phyloP scores from a whole-genome alignment of 164 flowering plant genomes.

The Akebia trifoliata region DNA sequence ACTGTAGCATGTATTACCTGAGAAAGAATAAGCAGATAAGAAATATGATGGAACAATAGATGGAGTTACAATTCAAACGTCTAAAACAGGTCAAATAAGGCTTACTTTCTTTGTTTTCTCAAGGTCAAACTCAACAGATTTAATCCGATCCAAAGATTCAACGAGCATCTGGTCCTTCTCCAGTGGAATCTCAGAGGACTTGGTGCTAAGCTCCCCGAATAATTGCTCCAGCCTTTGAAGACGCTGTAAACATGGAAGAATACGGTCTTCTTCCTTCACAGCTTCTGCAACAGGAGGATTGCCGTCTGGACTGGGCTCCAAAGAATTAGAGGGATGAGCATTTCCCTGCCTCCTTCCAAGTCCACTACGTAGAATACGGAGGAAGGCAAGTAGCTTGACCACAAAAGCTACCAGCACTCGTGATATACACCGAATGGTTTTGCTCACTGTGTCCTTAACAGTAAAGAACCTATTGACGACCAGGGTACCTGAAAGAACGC shows the following conservation, averaged over 20 bases:
- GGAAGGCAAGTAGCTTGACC: slow-evolving; percentile 19
- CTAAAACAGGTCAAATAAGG: background rate
- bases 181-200: slow-evolving; percentile 58
- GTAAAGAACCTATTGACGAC: slow-evolving; percentile 16
- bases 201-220: slow-evolving; percentile 51
- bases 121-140: slow-evolving; percentile 74
- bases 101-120: slow-evolving; percentile 80
- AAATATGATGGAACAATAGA: too few species aligned
- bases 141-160: slow-evolving; percentile 80
- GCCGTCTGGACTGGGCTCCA: slow-evolving; percentile 12
- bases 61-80: too few species aligned
- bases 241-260: slow-evolving; percentile 66
- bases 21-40: too few species aligned
- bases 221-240: slow-evolving; percentile 67
- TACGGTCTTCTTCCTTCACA: slow-evolving; percentile 32
- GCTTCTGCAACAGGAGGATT: slow-evolving; percentile 25
- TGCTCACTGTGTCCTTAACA: slow-evolving; percentile 22
- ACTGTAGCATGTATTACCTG: slow-evolving; percentile 74
- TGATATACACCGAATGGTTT: slow-evolving; percentile 19
- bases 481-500: background rate
- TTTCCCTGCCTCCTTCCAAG: slow-evolving; percentile 12
- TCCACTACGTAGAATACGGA: slow-evolving; percentile 16
- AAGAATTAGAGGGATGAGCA: background rate
- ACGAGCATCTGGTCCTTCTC: slow-evolving; percentile 73
- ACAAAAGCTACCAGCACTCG: slow-evolving; percentile 13